phyloP scores from a whole-genome alignment of 768 basidiomycete genomes.

The Leccinum disarticulatum region DNA sequence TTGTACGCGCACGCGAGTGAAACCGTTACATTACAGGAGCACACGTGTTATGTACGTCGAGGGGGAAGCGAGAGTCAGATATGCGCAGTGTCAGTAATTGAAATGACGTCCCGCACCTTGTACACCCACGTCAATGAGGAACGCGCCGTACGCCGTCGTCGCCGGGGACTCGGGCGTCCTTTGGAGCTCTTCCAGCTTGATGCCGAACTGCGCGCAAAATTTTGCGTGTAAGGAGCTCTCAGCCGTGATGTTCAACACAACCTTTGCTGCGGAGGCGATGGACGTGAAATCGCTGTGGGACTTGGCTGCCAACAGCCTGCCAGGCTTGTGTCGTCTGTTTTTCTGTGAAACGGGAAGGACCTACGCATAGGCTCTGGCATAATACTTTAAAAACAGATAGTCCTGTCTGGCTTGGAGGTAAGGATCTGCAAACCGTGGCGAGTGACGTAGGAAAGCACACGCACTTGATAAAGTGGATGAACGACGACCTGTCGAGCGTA shows the following conservation, averaged over 20 bases:
- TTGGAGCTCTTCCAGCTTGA: too few relatives aligned
- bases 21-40: too few relatives aligned
- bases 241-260: constrained; percentile 59
- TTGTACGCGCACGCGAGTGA: constrained; percentile 14
- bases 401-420: constrained; percentile 56
- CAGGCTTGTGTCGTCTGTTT: neutral
- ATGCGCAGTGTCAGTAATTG: too few relatives aligned
- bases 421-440: neutral
- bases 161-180: too few relatives aligned
- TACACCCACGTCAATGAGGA: too few relatives aligned
- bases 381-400: constrained; percentile 80
- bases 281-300: constrained; percentile 53
- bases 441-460: constrained; percentile 17
- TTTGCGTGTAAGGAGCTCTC: constrained; percentile 45
- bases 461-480: constrained; percentile 84
- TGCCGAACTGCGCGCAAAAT: too few relatives aligned
- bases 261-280: constrained; percentile 62
- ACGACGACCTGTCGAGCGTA: constrained; percentile 58
- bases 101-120: too few relatives aligned
- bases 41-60: too few relatives aligned
- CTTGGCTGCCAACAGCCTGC: constrained; percentile 76
- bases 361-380: constrained; percentile 75
- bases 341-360: constrained; percentile 10
- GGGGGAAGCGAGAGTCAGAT: too few relatives aligned
- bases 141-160: too few relatives aligned